phyloP scores from a whole-genome alignment of 352 stramenopile genomes.

The Saprolegnia parasitica region DNA sequence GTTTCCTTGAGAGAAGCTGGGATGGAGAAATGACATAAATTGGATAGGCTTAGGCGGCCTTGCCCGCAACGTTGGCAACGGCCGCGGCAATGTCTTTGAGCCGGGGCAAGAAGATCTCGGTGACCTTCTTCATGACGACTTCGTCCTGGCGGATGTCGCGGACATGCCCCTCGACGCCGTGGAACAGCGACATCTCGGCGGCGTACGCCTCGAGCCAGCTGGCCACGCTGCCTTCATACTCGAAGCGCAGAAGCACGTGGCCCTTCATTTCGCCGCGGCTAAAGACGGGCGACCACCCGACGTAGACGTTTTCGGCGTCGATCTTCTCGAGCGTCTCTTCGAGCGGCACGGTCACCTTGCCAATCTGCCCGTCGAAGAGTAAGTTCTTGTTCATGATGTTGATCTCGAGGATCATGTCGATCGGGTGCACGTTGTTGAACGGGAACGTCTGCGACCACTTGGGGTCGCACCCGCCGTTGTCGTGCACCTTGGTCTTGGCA shows the following conservation, averaged over 20 bases:
- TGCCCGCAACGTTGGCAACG: not conserved
- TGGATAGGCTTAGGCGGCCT: not conserved
- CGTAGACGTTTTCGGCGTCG: not conserved
- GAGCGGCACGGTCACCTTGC: conserved; percentile 8
- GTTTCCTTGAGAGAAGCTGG: no score
- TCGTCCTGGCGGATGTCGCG: not conserved
- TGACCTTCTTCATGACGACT: conserved; percentile 4
- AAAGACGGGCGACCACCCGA: not conserved
- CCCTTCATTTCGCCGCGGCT: not conserved
- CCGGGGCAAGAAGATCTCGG: not conserved
- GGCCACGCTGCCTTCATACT: conserved; percentile 1
- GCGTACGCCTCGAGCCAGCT: not conserved
- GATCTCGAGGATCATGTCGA: conserved; percentile 11
- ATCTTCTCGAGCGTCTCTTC: conserved; percentile 6
- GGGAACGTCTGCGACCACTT: conserved; percentile 17
- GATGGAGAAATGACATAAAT: not conserved
- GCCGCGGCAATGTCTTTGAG: not conserved
- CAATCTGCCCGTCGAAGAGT: conserved; percentile 1
- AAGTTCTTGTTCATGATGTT: conserved; percentile 17
- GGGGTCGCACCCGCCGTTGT: conserved; percentile 21
- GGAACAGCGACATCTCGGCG: not conserved
- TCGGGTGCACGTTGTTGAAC: conserved; percentile 10
- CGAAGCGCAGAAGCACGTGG: not conserved
- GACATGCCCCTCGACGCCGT: not conserved
- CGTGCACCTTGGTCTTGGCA: conserved; percentile 24